phyloP scores from a whole-genome alignment of 1,284 basidiomycete genomes.

The Anthracocystis setariae region DNA sequence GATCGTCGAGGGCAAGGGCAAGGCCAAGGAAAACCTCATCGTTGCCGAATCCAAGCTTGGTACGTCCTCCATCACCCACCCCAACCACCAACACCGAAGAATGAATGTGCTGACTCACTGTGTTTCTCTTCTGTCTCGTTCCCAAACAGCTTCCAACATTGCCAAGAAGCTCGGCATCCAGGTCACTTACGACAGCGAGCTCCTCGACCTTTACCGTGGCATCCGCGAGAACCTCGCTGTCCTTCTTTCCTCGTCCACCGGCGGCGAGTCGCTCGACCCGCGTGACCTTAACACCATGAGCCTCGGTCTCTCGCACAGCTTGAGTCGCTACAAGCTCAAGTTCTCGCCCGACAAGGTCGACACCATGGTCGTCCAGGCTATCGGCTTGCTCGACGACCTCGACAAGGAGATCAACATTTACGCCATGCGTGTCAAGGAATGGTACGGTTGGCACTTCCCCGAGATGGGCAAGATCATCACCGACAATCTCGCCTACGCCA shows the following conservation, averaged over 20 bases:
- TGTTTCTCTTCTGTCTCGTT: neutral
- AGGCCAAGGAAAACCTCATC: constrained; percentile 78
- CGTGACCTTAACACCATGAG: constrained; percentile 97
- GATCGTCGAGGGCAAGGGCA: constrained; percentile 86
- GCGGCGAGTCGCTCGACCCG: constrained; percentile 70
- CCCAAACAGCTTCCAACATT: constrained; percentile 73
- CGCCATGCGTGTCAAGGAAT: constrained; percentile 98
- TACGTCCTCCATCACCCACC: constrained; percentile 70
- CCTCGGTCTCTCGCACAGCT: constrained; percentile 92
- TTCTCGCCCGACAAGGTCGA: constrained; percentile 99
- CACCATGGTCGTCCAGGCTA: constrained; percentile 98
- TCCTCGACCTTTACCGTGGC: constrained; percentile 90
- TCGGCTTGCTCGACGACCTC: constrained; percentile 95
- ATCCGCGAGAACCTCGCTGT: constrained; percentile 88
- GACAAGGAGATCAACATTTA: constrained; percentile 99
- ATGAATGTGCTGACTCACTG: constrained; percentile 6
- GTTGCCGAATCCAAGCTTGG: constrained; percentile 92
- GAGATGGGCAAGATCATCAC: constrained; percentile 98
- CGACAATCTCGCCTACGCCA: constrained; percentile 96
- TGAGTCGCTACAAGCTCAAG: constrained; percentile 98
- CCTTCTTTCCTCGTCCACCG: constrained; percentile 72
- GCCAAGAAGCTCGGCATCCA: constrained; percentile 93
- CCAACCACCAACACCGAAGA: neutral
- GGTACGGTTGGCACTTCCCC: constrained; percentile 99
- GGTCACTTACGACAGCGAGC: constrained; percentile 76